These are phyloP conservation scores for Smallanthus sonchifolius DNA, from an alignment of 129 eudicot genomes.

Conservation along the genomic window DNA sequence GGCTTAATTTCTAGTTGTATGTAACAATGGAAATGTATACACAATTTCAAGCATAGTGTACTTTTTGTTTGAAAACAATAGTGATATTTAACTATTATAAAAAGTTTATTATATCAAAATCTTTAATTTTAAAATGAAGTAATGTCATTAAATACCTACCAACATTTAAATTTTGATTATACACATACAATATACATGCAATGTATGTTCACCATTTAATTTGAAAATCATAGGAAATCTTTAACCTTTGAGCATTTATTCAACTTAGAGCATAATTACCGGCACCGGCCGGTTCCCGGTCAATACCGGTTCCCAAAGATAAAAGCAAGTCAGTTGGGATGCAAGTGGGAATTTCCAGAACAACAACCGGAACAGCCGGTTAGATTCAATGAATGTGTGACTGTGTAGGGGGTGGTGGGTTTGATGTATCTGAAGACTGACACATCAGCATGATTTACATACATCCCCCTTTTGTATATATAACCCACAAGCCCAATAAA, in stretches of 20 bases:
- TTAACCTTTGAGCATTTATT: background rate
- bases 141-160: background rate
- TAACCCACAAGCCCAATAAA: background rate
- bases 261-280: constrained; percentile 14
- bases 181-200: background rate
- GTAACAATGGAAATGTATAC: too few relatives aligned
- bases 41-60: too few relatives aligned
- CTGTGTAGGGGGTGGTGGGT: constrained; percentile 24
- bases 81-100: too few relatives aligned
- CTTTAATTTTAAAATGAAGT: background rate
- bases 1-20: too few relatives aligned
- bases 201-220: constrained; percentile 9
- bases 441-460: constrained; percentile 40
- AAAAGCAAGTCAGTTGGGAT: background rate
- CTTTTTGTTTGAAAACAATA: too few relatives aligned
- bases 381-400: constrained; percentile 63
- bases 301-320: background rate
- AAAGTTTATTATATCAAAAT: too few relatives aligned
- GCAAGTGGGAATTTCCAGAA: constrained; percentile 36
- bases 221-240: background rate
- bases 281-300: constrained; percentile 32
- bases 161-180: background rate
- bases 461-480: constrained; percentile 36
- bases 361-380: constrained; percentile 48
- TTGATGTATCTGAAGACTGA: constrained; percentile 39